Base-by-base conservation (phyloP, 2,329 filamentous ascomycete genomes). In the Myriosclerotinia scirpicola region DNA sequence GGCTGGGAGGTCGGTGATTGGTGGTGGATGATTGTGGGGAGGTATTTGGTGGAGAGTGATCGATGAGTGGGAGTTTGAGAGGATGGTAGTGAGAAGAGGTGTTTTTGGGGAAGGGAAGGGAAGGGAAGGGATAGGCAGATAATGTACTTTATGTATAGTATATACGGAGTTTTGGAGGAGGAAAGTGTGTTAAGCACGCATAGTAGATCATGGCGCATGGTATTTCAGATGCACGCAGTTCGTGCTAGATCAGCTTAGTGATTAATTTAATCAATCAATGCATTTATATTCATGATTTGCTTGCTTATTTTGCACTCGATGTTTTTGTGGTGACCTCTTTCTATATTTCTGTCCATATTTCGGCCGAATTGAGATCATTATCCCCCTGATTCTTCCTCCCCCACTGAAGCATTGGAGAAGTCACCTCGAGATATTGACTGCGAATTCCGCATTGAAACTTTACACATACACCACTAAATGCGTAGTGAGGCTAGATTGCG, bases 1-100 rank as follows among this genome's bases (percentile, higher is more conserved):
- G 56, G 78, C 77, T 56, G 74, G 77, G 60, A 82, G 79, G 0
- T 81, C 80, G 62, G 79, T 34, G 87, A 89, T 75, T 90, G 87
- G 87, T 91, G 88, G 88, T 90, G 87, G 85, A 75, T 88, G 62
- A 81, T 83, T 30, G 80, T 84, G 0, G 83, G 81, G n/a, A 55
- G 34, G 38, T 50, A 67, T 59, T 69, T 64, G 64, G 63, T 56
- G 26, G 44, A 58, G 26, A 36, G 38, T 30, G 62, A 65, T 63
- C 6, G 14, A 8, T 53, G 38, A 54, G 26, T 55, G 53, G 22
- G 15, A 40, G 34, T 14, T 50, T 34, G 34, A 8, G 17, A 38
- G 14, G 30, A 2, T 38, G n/a, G 2, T 20, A n/a, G 36, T 61
- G 58, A 38, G 8, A 20, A 7, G 17, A 7, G 20, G 44, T 17